Evolutionary conservation across 257 asterid species (phyloP), one percentile per base, ranked within the genome.

Genomic region (Eucommia ulmoides): DNA sequence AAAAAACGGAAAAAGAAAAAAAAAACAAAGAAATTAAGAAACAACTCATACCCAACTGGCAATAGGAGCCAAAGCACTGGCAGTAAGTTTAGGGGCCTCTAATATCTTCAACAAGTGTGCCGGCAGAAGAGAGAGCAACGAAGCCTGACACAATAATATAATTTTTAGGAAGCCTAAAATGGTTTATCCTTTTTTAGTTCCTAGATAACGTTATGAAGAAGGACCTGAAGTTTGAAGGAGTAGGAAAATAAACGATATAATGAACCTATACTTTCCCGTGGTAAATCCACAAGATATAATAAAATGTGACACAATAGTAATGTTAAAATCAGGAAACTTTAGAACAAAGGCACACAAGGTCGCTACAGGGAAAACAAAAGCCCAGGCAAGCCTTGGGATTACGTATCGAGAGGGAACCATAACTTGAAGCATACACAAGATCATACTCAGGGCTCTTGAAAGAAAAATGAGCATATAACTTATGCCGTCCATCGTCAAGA

Each of bases 101-200:
- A 69, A 63, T 63, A 75, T 69, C 74, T 81, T 81, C 76, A 76
- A 58, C 76, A 91, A 67, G 70, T 70, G 73, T 25, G 71, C 21
- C 20, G 98, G 98, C 64, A 91, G 74, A 51, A 86, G 84, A 49
- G 98, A 85, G 26, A 86, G 92, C 56, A 91, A 69, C 59, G 94
- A 73, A 59, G 98, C 96, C 96, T 89, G 93, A 62, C 60, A 78
- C 48, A 52, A 66, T 68, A 50, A 59, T 46, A 53, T 49, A 45
- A 50, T 19, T 51, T 63, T 70, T 51, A 2, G 15, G 2, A 35
- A 35, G 11, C 15, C 11, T 5, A 10, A 35, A 3, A 35, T 2
- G 44, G 44, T 35, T 15, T 35, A 2, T 35, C 16, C 16, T 11
- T 35, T 33, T 33, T 2, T 15, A 35, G 44, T 35, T 10, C 11